Base-by-base conservation (phyloP, 2,329 filamentous ascomycete genomes). In the Ascochyta pisi region DNA sequence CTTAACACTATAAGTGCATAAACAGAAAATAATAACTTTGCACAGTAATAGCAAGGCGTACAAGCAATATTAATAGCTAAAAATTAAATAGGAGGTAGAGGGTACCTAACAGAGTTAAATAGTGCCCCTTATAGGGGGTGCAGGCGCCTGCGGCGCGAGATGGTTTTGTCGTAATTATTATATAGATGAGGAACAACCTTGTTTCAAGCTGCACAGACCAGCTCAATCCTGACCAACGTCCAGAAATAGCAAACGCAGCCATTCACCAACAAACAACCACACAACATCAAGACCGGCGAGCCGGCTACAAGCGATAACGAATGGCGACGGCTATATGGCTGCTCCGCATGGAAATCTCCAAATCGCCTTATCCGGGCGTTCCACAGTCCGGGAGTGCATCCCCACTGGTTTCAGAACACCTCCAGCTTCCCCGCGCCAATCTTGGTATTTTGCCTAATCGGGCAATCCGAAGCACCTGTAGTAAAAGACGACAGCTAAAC, bases 351-450 rank as follows among this genome's bases (percentile, higher is more conserved):
- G 24, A 4, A 42, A 37, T 33, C 15, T 37, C 26, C 10, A 16
- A 27, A n/a, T 3, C 19, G 27, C 41, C 16, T 44, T 26, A 41
- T 26, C n/a, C 24, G 9, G 10, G 39, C 45, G 34, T 40, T 33
- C 35, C 41, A 15, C 26, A 12, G 15, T 22, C 13, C 12, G 45
- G 52, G 52, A 55, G 46, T 29, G 46, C 46, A 13, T 37, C 45
- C 46, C 39, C 40, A 41, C 27, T 55, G 52, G 52, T 50, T 54
- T 1, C 39, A 13, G 7, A 27, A 15, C 33, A 23, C 26, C 33
- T 49, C 34, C 16, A 33, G 51, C 51, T 40, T 54, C 51, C 51
- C 51, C 51, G 34, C 51, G 51, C 40, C 44, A 23, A 27, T 43
- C 44, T 38, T n/a, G 9, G n/a, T 31, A 34, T 34, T 33, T 27